Percentiles rank a stretch among this genome's conserved stretches.
These are phyloP conservation scores for Auxenochlorella pyrenoidosa DNA, from an alignment of 139 green algal species.

Conservation along the genomic window DNA sequence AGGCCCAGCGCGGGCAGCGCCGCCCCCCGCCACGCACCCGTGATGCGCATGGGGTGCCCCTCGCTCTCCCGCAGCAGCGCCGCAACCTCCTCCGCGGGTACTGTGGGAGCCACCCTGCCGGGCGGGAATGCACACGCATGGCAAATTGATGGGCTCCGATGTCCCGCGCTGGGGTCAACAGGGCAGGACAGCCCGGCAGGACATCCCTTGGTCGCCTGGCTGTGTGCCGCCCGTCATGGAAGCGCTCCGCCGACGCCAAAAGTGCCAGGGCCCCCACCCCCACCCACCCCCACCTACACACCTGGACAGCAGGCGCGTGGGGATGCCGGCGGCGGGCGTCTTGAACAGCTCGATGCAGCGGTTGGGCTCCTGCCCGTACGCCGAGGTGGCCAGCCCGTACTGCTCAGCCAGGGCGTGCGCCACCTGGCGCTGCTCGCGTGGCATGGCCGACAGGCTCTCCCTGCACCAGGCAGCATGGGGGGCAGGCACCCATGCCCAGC, in stretches of 20 bases:
- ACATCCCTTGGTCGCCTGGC: too few relatives aligned
- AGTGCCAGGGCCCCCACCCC: too few relatives aligned
- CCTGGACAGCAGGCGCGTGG: conserved; percentile 47
- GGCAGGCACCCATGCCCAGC: neutral
- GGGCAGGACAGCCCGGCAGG: neutral
- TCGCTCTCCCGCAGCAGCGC: conserved; percentile 22
- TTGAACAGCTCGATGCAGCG: conserved; percentile 68
- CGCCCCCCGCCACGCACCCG: neutral
- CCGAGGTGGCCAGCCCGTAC: conserved; percentile 65
- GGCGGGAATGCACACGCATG: neutral
- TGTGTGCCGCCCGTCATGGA: neutral
- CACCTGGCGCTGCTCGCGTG: conserved; percentile 53
- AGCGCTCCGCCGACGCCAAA: too few relatives aligned
- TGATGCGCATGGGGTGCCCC: conserved; percentile 47
- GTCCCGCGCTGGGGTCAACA: neutral
- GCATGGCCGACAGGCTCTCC: conserved; percentile 57
- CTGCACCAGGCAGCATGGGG: neutral
- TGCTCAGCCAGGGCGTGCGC: conserved; percentile 67
- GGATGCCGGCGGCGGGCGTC: conserved; percentile 40
- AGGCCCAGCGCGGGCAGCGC: too few relatives aligned
- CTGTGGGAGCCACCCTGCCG: conserved; percentile 28
- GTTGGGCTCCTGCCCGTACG: conserved; percentile 55
- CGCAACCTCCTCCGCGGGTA: conserved; percentile 47
- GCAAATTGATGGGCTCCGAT: neutral
- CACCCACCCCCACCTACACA: too few relatives aligned